These are phyloP conservation scores for Lipomyces spencermartinsiae DNA, from an alignment of 805 yeast genomes.

Conservation along the genomic window DNA sequence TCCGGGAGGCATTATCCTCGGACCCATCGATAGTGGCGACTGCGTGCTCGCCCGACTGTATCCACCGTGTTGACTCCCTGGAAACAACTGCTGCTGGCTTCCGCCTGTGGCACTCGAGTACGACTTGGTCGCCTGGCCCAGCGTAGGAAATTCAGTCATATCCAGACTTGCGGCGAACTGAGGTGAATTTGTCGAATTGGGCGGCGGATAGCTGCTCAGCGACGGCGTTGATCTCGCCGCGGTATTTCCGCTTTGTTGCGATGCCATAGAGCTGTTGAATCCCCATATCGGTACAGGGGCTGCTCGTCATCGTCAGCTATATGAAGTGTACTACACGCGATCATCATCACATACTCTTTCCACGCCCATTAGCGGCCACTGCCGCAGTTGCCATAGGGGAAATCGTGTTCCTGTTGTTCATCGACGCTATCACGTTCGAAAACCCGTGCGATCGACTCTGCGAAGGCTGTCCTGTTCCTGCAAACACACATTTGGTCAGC, in stretches of 20 bases:
- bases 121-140: slow-evolving; percentile 27
- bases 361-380: slow-evolving; percentile 17
- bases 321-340: background rate
- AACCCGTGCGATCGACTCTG: slow-evolving; percentile 34
- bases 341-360: slow-evolving; percentile 9
- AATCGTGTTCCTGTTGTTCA: slow-evolving; percentile 24
- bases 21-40: slow-evolving; percentile 31
- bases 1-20: slow-evolving; percentile 27
- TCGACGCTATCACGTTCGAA: slow-evolving; percentile 29
- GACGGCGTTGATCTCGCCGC: background rate
- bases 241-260: slow-evolving; percentile 8
- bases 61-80: background rate
- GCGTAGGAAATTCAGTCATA: slow-evolving; percentile 30
- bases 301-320: slow-evolving; percentile 4
- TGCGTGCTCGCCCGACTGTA: slow-evolving; percentile 31
- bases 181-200: background rate
- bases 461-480: slow-evolving; percentile 25
- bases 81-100: slow-evolving; percentile 7
- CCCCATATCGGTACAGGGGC: slow-evolving; percentile 35
- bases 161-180: slow-evolving; percentile 24
- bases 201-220: background rate
- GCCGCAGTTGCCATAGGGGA: slow-evolving; percentile 13
- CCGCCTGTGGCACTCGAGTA: slow-evolving; percentile 17
- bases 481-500: background rate
- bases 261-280: slow-evolving; percentile 23